Percentiles rank a stretch among this genome's conserved stretches.
These are phyloP conservation scores for Hypoxylon sp. DNA, from an alignment of 2,329 filamentous ascomycete genomes.

Conservation along the genomic window DNA sequence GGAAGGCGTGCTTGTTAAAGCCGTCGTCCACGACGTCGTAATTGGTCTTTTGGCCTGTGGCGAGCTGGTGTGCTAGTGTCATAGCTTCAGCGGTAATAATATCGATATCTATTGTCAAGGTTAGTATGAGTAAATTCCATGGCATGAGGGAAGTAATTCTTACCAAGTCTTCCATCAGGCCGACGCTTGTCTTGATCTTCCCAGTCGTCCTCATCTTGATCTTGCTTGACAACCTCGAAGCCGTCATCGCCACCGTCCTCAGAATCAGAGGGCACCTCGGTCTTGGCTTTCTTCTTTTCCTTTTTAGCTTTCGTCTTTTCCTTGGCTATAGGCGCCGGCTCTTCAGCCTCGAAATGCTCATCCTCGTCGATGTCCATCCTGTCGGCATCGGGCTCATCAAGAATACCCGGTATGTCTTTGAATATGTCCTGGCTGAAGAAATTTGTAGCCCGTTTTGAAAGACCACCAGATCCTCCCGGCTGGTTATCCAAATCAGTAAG, in stretches of 20 bases:
- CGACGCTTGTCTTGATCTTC: conserved; percentile 74
- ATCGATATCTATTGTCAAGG: conserved; percentile 78
- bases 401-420: conserved; percentile 79
- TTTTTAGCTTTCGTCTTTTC: conserved; percentile 44
- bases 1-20: conserved; percentile 94
- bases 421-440: conserved; percentile 99
- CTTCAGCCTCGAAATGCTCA: conserved; percentile 42
- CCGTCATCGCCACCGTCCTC: conserved; percentile 62
- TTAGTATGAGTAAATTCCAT: conserved; percentile 40
- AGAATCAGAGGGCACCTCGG: conserved; percentile 47
- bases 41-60: conserved; percentile 84
- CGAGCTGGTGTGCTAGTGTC: conserved; percentile 94
- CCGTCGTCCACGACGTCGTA: conserved; percentile 88
- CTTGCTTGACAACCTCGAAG: conserved; percentile 74
- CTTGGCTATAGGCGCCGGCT: conserved; percentile 50
- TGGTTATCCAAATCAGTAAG: conserved; percentile 74
- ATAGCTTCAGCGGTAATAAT: conserved; percentile 99
- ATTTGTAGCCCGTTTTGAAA: conserved; percentile 87
- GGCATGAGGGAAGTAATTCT: conserved; percentile 43
- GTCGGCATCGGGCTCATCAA: conserved; percentile 63
- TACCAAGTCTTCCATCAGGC: conserved; percentile 74
- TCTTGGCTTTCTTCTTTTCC: conserved; percentile 42
- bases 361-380: conserved; percentile 51
- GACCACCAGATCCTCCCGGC: conserved; percentile 65
- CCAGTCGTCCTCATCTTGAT: conserved; percentile 68